phyloP scores from a whole-genome alignment of 2,329 filamentous ascomycete genomes.

The Talaromyces piceae region DNA sequence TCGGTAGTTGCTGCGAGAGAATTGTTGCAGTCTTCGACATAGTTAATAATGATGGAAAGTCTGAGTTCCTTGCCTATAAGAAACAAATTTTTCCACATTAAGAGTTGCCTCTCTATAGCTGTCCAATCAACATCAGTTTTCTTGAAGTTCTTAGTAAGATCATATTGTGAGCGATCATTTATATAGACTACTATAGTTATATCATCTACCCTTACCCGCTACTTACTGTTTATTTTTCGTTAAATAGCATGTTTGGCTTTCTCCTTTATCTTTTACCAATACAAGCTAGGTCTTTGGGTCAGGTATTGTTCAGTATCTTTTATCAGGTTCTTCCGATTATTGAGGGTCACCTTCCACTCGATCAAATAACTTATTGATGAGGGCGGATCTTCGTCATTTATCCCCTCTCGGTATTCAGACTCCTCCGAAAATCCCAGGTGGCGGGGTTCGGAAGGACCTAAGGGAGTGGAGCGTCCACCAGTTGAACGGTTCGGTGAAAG shows the following conservation, averaged over 20 bases:
- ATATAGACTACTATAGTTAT: conserved; percentile 17
- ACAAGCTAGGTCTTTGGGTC: background rate
- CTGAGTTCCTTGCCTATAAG: conserved; percentile 17
- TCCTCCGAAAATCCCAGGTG: too few relatives aligned
- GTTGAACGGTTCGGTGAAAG: too few relatives aligned
- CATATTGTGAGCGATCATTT: conserved; percentile 15
- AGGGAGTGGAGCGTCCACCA: too few relatives aligned
- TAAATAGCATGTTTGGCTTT: background rate
- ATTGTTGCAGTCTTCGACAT: conserved; percentile 6
- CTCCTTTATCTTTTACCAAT: conserved; percentile 4
- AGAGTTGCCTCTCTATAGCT: conserved; percentile 17
- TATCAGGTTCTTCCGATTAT: background rate
- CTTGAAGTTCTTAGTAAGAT: conserved; percentile 19
- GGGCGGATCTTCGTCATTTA: too few relatives aligned
- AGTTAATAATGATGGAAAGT: conserved; percentile 20
- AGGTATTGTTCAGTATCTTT: conserved; percentile 4
- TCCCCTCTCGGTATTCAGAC: too few relatives aligned
- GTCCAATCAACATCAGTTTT: conserved; percentile 17
- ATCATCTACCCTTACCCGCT: conserved; percentile 18
- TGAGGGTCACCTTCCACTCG: background rate
- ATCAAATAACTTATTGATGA: background rate
- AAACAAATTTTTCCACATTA: conserved; percentile 16
- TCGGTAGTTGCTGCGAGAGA: too few relatives aligned
- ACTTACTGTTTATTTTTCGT: conserved; percentile 10
- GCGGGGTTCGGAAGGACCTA: too few relatives aligned